Conservation (phyloP, 495 filamentous ascomycete species). For the Penicillium tannophilum region DNA sequence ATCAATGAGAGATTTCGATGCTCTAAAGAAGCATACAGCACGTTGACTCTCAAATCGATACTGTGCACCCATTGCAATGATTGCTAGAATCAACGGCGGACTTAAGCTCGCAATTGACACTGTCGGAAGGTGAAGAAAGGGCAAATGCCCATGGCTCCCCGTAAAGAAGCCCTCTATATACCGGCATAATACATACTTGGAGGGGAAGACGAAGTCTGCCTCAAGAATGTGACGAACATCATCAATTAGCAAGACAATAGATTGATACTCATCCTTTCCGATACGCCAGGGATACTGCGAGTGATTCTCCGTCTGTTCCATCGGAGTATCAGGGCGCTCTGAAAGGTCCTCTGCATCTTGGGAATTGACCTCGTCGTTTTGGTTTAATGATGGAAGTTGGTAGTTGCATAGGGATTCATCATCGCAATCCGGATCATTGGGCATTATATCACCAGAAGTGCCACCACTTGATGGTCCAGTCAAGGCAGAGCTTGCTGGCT, state of each 20-base stretch:
- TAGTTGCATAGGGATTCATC: constrained; percentile 8
- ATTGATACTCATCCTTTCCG: constrained; percentile 8
- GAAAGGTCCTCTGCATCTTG: constrained; percentile 4
- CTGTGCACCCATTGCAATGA: constrained; percentile 12
- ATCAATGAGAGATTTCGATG: constrained; percentile 7
- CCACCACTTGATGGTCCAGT: neutral
- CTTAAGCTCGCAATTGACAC: neutral
- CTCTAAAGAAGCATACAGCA: constrained; percentile 1
- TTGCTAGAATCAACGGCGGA: constrained; percentile 7
- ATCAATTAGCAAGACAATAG: neutral
- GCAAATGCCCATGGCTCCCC: constrained; percentile 11
- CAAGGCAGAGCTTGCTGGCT: neutral
- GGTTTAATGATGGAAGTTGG: constrained; percentile 5
- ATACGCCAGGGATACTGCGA: constrained; percentile 3
- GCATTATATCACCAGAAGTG: neutral
- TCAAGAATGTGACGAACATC: constrained; percentile 2
- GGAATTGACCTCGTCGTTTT: neutral
- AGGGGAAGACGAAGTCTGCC: constrained; percentile 8
- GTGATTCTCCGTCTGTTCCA: neutral
- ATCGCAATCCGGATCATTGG: neutral
- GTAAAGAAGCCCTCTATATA: constrained; percentile 13
- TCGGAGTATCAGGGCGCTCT: neutral
- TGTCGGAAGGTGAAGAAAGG: constrained; percentile 10
- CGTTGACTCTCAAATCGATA: constrained; percentile 11
- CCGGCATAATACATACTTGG: constrained; percentile 11